Conservation (phyloP, 441 rosid genomes). For the Corymbia citriodora region DNA sequence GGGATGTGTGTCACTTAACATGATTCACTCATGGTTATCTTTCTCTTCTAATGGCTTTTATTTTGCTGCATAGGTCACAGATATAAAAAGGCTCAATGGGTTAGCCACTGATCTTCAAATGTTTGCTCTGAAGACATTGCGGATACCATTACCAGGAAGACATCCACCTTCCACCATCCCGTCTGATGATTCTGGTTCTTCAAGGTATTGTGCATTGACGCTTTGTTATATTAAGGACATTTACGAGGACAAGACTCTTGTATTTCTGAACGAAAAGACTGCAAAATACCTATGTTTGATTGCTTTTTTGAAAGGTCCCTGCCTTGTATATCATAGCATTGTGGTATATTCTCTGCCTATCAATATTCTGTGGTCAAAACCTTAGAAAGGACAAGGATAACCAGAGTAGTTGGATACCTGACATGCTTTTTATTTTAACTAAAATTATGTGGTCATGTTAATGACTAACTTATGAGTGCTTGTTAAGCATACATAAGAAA, state of each 20-base stretch:
- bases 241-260: not conserved
- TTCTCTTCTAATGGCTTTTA: not conserved
- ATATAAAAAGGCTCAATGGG: slow-evolving; percentile 51
- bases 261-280: not conserved
- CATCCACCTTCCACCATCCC: slow-evolving; percentile 42
- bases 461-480: not conserved
- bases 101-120: slow-evolving; percentile 64
- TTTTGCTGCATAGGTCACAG: slow-evolving; percentile 38
- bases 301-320: not conserved
- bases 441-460: not conserved
- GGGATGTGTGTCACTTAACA: not conserved
- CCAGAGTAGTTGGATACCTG: not conserved
- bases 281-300: not conserved
- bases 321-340: not conserved
- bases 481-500: not conserved
- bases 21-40: not conserved
- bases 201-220: slow-evolving; percentile 20
- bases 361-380: not conserved
- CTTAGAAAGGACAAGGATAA: not conserved
- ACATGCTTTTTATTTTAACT: not conserved
- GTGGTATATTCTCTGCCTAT: not conserved
- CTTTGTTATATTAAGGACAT: not conserved
- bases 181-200: slow-evolving; percentile 22
- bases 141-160: slow-evolving; percentile 56
- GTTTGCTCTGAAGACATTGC: slow-evolving; percentile 54